Conservation (phyloP, 2,329 filamentous ascomycete species). For the Fusarium falciforme region DNA sequence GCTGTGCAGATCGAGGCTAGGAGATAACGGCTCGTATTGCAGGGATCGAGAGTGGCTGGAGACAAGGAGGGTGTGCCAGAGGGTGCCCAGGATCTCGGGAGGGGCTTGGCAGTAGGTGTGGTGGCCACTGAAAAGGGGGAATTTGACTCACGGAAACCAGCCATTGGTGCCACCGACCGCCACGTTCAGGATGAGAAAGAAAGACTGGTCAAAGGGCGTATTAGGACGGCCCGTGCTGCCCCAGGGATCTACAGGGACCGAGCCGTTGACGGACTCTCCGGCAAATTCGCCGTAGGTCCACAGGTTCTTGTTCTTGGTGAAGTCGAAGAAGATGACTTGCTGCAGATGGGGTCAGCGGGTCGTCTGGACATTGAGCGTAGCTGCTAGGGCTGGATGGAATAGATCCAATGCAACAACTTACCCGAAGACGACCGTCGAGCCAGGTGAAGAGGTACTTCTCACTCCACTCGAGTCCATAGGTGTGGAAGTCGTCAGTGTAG, state of each 20-base stretch:
- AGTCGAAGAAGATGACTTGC: constrained; percentile 47
- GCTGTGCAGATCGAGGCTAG: neutral
- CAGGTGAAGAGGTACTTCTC: constrained; percentile 64
- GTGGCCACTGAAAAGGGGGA: neutral
- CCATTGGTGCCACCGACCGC: constrained; percentile 61
- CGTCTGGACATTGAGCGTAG: neutral
- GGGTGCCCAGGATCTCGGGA: neutral
- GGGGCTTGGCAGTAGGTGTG: neutral
- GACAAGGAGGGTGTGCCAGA: neutral
- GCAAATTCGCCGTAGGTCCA: constrained; percentile 54
- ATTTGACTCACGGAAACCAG: constrained; percentile 54
- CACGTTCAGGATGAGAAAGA: constrained; percentile 63
- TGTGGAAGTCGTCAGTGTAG: constrained; percentile 57
- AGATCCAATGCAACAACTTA: constrained; percentile 43
- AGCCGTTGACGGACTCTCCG: constrained; percentile 52
- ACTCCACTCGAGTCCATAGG: constrained; percentile 63
- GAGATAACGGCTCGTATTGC: neutral
- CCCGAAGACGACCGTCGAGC: constrained; percentile 56
- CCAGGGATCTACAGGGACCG: constrained; percentile 58
- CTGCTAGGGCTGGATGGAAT: neutral
- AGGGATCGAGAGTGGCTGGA: neutral
- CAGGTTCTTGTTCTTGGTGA: constrained; percentile 47
- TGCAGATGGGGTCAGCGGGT: neutral
- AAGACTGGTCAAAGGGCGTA: constrained; percentile 62
- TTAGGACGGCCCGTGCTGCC: constrained; percentile 49